Conservation (phyloP, 192 early-diverging fungal species). For the Mortierella claussenii region DNA sequence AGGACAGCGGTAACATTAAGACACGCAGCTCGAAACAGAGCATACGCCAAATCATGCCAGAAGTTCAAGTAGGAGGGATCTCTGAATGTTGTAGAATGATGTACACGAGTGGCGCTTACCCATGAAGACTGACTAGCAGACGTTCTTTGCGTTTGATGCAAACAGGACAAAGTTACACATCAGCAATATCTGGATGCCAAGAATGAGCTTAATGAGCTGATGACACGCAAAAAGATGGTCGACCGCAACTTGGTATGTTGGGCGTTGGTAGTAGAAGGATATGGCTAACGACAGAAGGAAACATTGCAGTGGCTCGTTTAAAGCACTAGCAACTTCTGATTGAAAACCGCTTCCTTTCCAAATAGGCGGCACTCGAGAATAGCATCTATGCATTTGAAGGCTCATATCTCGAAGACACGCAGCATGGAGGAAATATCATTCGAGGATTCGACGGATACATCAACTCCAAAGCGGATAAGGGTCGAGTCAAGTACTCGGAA, state of each 20-base stretch:
- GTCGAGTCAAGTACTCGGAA: conserved; percentile 76
- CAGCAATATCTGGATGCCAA: conserved; percentile 80
- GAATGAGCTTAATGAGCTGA: conserved; percentile 74
- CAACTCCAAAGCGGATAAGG: conserved; percentile 65
- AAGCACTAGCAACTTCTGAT: neutral
- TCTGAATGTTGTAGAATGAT: no score
- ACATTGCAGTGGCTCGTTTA: neutral
- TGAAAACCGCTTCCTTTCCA: neutral
- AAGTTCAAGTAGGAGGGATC: conserved; percentile 24
- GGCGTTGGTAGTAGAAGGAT: no score
- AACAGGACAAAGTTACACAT: conserved; percentile 51
- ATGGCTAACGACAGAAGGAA: no score
- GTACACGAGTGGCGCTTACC: no score
- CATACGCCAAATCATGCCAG: conserved; percentile 18
- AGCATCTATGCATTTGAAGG: conserved; percentile 89
- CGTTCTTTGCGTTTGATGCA: no score
- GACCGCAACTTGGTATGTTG: conserved; percentile 75
- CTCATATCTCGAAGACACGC: conserved; percentile 90
- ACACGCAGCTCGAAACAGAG: neutral
- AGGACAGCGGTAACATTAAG: neutral
- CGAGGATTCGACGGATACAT: conserved; percentile 91
- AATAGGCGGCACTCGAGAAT: conserved; percentile 75
- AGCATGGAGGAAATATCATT: conserved; percentile 86
- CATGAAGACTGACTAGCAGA: no score
- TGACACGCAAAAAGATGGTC: conserved; percentile 82